Percentiles rank a stretch among this genome's conserved stretches.
phyloP scores from a whole-genome alignment of 1,284 basidiomycete genomes.

The Cryptococcus sp. region DNA sequence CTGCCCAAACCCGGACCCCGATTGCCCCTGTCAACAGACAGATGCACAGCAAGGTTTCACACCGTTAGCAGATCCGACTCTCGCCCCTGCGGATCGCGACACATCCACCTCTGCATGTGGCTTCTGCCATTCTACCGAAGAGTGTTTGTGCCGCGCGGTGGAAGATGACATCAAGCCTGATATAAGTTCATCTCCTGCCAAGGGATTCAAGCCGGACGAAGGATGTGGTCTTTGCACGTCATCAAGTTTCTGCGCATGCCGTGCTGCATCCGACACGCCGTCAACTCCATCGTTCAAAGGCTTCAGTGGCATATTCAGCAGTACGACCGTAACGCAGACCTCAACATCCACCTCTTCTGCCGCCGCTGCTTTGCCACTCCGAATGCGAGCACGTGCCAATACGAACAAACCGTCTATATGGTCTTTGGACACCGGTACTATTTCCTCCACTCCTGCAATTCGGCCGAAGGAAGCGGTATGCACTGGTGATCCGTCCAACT shows the following conservation, averaged over 20 bases:
- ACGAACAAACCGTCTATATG: constrained; percentile 26
- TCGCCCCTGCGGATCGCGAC: constrained; percentile 6
- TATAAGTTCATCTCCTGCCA: constrained; percentile 27
- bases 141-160: constrained; percentile 42
- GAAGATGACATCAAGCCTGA: constrained; percentile 37
- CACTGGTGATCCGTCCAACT: constrained; percentile 52
- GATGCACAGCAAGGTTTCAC: constrained; percentile 1
- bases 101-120: constrained; percentile 31
- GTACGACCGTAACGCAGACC: not conserved
- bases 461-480: constrained; percentile 42
- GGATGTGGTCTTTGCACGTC: constrained; percentile 45
- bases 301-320: not conserved
- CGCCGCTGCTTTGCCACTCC: constrained; percentile 17
- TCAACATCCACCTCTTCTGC: constrained; percentile 8
- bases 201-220: constrained; percentile 20
- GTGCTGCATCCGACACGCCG: constrained; percentile 21
- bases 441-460: constrained; percentile 9
- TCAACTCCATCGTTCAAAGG: constrained; percentile 1
- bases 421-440: constrained; percentile 27
- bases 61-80: constrained; percentile 12
- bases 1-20: constrained; percentile 50
- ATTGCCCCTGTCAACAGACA: constrained; percentile 47
- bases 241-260: constrained; percentile 47
- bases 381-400: constrained; percentile 9
- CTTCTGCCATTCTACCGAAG: constrained; percentile 40